Evolutionary conservation across 495 filamentous ascomycete genomes (phyloP), one percentile per base, ranked within the genome.

Genomic region (Polyplosphaeria fusca): DNA sequence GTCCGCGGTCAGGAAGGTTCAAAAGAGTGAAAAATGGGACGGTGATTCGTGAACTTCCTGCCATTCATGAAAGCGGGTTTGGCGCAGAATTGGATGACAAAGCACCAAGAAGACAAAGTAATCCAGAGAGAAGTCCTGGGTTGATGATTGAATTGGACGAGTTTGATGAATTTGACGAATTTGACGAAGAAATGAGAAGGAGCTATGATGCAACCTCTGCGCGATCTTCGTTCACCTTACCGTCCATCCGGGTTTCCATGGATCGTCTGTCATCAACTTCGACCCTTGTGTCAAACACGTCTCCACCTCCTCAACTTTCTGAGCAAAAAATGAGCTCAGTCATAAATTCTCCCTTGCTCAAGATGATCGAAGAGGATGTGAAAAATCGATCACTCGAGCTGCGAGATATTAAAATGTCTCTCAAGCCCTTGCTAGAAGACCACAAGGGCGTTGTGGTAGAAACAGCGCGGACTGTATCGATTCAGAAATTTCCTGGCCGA

Each of bases 131-230:
- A 24, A 26, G n/a, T 19, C 38, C 47, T 1, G 5, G 7, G 7
- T 16, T 30, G 5, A 49, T 49, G 20, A 22, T 49, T 12, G 47
- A 38, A 20, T 4, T 49, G n/a, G 28, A 49, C 28, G 45, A 30
- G 4, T 18, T 4, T 20, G n/a, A n/a, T n/a, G 4, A 20, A n/a
- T n/a, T 43, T 23, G 9, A 23, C n/a, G 4, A 43, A 7, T 2
- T 43, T 25, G 2, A 27, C 26, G 12, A 14, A 27, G 5, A 18
- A 20, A n/a, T 28, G 19, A 5, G 13, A 35, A 7, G 30, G 7
- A 35, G 30, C 30, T 35, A 7, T 35, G 30, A 35, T 35, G 7
- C 30, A 35, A 7, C 30, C 14, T 35, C 30, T 7, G 30, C 30
- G 30, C 30, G 30, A 35, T 7, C 7, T 14, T 35, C 30, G 14